Base-by-base conservation (phyloP, 176 grass and related monocot species). In the Avena sativa region DNA sequence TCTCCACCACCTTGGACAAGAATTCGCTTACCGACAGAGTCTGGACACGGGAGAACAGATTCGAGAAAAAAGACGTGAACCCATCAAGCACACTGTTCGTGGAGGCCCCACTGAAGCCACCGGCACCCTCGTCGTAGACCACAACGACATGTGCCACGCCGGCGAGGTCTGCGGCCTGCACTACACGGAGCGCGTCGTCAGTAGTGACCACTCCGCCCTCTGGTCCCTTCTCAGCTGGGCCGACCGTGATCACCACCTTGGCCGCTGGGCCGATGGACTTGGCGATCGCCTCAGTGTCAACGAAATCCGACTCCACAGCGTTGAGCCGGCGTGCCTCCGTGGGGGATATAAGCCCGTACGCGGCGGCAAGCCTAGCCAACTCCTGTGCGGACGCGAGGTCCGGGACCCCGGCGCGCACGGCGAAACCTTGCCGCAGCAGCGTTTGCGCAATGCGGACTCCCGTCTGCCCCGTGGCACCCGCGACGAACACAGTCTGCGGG, bases 241-340 rank as follows among this genome's bases (percentile, higher is more conserved):
- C 79, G n/a, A 96, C 77, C 40, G 93, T 98, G 75, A 98, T 87
- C 70, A 98, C 96, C 74, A 98, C 93, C 87, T 96, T 98, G 25
- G 90, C 72, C 8, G 96, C 96, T 13, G 96, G 85, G 3, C 92
- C 96, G 79, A 96, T 98, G 88, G 96, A 88, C 93, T 98, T 96
- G 57, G 96, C 92, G 58, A 98, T 98, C 19, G 93, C 82, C 72
- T 94, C 92, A 4, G 90, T 83, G 68, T 98, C 92, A 25, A 68
- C 73, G 19, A 88, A 94, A 71, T 23, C 44, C 46, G 93, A 91
- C 86, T 94, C 82, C 28, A 98, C 93, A 5, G 96, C 93, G 46
- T 98, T 96, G 26, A 96, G 74, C 63, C 87, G 69, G 58, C 88
- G 93, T 52, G 92, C 90, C 75, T 98, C 96, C 50, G 51, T 78